Percentiles rank a stretch among this genome's conserved stretches.
phyloP scores from a whole-genome alignment of 2,329 filamentous ascomycete genomes.

The Epichloe coenophiala region DNA sequence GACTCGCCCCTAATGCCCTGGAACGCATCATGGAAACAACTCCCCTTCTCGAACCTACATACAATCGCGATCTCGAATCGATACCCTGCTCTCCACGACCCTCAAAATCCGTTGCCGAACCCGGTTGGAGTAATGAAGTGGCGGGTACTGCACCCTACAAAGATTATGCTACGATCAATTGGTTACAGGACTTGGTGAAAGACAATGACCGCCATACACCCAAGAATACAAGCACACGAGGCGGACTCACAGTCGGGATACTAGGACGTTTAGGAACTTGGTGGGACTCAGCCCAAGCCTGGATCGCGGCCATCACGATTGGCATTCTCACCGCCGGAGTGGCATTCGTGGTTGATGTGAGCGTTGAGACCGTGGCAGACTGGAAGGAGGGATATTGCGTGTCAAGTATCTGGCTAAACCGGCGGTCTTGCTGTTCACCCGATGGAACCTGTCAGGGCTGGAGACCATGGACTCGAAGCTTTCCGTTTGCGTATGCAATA shows the following conservation, averaged over 20 bases:
- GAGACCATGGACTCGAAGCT: constrained; percentile 26
- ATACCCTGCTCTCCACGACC: not conserved
- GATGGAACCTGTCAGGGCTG: constrained; percentile 24
- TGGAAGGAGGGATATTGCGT: constrained; percentile 44
- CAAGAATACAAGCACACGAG: constrained; percentile 15
- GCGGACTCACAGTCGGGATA: constrained; percentile 22
- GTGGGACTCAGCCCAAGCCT: constrained; percentile 39
- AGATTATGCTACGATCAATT: constrained; percentile 49
- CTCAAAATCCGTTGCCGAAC: not conserved
- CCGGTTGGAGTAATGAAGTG: not conserved
- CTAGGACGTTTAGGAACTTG: not conserved
- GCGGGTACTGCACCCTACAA: constrained; percentile 34
- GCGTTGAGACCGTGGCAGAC: constrained; percentile 39
- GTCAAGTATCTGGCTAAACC: constrained; percentile 28
- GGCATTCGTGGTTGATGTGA: constrained; percentile 41
- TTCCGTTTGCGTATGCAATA: constrained; percentile 10
- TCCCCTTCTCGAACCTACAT: not conserved
- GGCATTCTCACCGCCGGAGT: constrained; percentile 40
- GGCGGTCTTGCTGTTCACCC: constrained; percentile 34
- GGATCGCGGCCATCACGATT: constrained; percentile 40
- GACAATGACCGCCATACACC: constrained; percentile 34
- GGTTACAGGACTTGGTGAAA: constrained; percentile 47
- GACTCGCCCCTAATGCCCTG: not conserved
- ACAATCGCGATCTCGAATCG: not conserved
- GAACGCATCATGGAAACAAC: not conserved